phyloP scores from a whole-genome alignment of 1,139 yeast species.

The Kodamaea anthophila region DNA sequence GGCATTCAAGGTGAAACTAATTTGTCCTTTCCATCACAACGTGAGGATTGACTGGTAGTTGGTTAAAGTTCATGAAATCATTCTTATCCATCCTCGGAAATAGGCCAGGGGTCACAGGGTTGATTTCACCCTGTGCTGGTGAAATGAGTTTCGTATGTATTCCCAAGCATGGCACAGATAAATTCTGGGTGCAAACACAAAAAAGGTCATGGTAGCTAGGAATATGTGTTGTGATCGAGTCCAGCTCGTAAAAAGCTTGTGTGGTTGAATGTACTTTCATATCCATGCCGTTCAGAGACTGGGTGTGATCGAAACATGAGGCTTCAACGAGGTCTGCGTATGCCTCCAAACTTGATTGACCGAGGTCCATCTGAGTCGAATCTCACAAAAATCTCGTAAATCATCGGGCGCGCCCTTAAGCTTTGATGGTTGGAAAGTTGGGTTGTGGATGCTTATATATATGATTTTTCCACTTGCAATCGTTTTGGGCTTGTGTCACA shows the following conservation, averaged over 20 bases:
- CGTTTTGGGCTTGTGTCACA: slow-evolving; percentile 1
- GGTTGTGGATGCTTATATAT: slow-evolving; percentile 1
- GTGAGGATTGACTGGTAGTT: slow-evolving; percentile 27
- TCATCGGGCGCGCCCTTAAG: slow-evolving; percentile 1
- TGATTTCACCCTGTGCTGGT: slow-evolving; percentile 6
- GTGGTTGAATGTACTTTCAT: background rate
- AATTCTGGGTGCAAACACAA: slow-evolving; percentile 3
- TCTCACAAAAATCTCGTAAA: too few species aligned
- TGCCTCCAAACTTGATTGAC: too few species aligned
- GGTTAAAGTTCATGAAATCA: slow-evolving; percentile 21
- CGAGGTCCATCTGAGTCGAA: too few species aligned
- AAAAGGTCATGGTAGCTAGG: slow-evolving; percentile 2
- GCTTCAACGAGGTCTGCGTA: too few species aligned
- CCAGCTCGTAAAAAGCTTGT: background rate
- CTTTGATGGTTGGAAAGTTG: too few species aligned
- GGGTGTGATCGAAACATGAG: too few species aligned
- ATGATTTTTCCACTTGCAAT: background rate
- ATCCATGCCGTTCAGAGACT: slow-evolving; percentile 27
- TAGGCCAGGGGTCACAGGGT: slow-evolving; percentile 29
- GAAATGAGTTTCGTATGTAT: slow-evolving; percentile 1
- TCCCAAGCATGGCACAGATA: slow-evolving; percentile 2
- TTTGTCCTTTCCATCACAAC: background rate
- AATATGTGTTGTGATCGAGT: background rate
- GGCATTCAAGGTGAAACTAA: too few species aligned
- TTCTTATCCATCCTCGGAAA: slow-evolving; percentile 32